Conservation (phyloP, 2,329 filamentous ascomycete genomes). For the Colletotrichum ledebouriae region DNA sequence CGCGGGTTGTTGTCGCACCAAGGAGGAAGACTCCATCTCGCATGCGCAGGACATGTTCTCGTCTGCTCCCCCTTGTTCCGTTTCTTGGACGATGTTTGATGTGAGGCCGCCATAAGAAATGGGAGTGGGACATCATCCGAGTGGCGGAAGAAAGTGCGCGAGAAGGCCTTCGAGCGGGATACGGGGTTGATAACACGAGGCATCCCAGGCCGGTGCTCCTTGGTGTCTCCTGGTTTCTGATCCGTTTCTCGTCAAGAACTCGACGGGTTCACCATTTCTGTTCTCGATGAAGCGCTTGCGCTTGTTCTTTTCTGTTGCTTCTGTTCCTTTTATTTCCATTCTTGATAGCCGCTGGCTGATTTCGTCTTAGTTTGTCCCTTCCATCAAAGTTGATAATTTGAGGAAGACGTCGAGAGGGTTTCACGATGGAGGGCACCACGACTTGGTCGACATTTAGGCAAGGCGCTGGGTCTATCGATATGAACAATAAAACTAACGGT, state of each 20-base stretch:
- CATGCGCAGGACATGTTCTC: not conserved
- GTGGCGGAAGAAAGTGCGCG: conserved; percentile 10
- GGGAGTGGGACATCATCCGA: conserved; percentile 7
- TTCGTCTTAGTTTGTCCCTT: not conserved
- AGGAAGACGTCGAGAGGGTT: not conserved
- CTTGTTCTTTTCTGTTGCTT: not conserved
- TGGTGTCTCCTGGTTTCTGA: not conserved
- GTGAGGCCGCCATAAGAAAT: conserved; percentile 20
- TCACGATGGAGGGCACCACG: conserved; percentile 28
- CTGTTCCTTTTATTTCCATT: conserved; percentile 14
- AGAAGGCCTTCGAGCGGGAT: conserved; percentile 16
- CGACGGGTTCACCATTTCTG: conserved; percentile 11
- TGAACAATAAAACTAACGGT: not conserved
- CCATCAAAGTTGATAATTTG: not conserved
- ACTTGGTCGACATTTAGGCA: conserved; percentile 34
- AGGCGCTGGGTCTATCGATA: too few species aligned
- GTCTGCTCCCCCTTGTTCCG: conserved; percentile 19
- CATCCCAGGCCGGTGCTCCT: not conserved
- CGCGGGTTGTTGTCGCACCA: conserved; percentile 29
- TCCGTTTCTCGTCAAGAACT: conserved; percentile 12
- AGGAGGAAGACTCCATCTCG: not conserved
- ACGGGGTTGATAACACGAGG: conserved; percentile 24
- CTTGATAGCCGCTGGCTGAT: conserved; percentile 19
- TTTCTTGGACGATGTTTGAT: conserved; percentile 34
- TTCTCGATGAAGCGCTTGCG: conserved; percentile 31